Base-by-base conservation (phyloP, 2,329 filamentous ascomycete genomes). In the Macrophomina pseudophaseolina region DNA sequence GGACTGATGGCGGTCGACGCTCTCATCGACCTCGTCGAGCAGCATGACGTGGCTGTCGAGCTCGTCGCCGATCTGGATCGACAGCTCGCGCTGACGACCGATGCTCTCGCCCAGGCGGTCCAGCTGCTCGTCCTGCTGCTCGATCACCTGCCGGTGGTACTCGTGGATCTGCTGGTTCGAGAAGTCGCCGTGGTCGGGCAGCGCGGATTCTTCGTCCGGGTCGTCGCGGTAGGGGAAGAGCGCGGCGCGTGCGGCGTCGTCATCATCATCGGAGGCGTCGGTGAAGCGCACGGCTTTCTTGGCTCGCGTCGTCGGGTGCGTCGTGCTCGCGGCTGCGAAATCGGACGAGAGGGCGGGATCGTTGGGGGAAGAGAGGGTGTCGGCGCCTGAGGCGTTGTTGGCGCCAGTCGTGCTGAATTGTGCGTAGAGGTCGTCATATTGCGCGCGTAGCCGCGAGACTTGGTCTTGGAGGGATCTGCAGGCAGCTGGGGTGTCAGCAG, bases 1-100 rank as follows among this genome's bases (percentile, higher is more conserved):
- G 32, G 83, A 84, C 76, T 90, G 87, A 80, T 98, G 94, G 67
- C 94, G 83, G 76, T 97, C 93, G 7, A 94, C 91, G 23, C 90
- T 86, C 52, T 86, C 86, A 75, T 98, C 95, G 52, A 96, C 88
- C 73, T 97, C 94, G 76, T 97, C 94, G 35, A 99, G 84, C 83
- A 99, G 84, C 72, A 90, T 85, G 44, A 96, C 91, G 74, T 99
- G 95, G 71, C 89, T 90, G 73, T 98, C 95, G 42, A 99, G 85
- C 83, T 99, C 95, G 77, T 97, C 92, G 35, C 95, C 94, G 74
- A 99, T 98, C 81, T 95, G 92, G 82, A 97, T 96, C 75, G 91
- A 94, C 69, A 99, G 84, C 81, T 98, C 92, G 59, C 96, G 86
- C 82, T 98, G 95, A 46, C 95, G 88, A 4, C 91, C 87, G 71